Evolutionary conservation across 768 basidiomycete genomes (phyloP).

Genomic region (Rhodotorula toruloides): DNA sequence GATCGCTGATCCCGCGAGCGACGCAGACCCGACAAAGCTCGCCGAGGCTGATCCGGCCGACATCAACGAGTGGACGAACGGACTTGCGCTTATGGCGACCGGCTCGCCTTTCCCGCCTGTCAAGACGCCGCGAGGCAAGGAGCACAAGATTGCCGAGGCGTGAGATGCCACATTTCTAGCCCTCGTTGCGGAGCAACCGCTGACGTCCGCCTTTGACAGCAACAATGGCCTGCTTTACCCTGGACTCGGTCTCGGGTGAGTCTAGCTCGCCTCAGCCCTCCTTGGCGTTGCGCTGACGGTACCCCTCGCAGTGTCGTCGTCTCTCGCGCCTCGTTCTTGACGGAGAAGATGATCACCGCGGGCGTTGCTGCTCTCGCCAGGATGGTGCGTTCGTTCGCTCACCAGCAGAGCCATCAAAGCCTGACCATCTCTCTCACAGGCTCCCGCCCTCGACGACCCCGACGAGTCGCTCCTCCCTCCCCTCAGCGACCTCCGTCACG

Average conservation of each 20-base stretch:
- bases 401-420: too few relatives aligned
- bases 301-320: slow-evolving; percentile 54
- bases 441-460: slow-evolving; percentile 67
- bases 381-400: too few relatives aligned
- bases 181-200: background rate
- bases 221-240: slow-evolving; percentile 72
- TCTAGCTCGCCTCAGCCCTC: background rate
- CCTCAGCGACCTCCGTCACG: slow-evolving; percentile 63
- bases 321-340: slow-evolving; percentile 59
- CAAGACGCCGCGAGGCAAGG: slow-evolving; percentile 60
- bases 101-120: slow-evolving; percentile 74
- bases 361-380: slow-evolving; percentile 68
- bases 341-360: slow-evolving; percentile 83
- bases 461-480: slow-evolving; percentile 68
- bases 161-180: slow-evolving; percentile 28
- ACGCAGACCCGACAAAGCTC: too few relatives aligned
- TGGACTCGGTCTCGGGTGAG: slow-evolving; percentile 67
- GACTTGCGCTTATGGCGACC: slow-evolving; percentile 72
- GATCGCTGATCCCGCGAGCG: too few relatives aligned
- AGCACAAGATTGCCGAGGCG: slow-evolving; percentile 49
- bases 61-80: slow-evolving; percentile 70
- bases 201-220: background rate
- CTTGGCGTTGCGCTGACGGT: background rate
- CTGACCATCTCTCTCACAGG: too few relatives aligned
- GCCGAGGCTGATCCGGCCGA: slow-evolving; percentile 68